Evolutionary conservation across 2,329 filamentous ascomycete species (phyloP), one percentile per base, ranked within the genome.

Genomic region (Exserohilum rostratum): DNA sequence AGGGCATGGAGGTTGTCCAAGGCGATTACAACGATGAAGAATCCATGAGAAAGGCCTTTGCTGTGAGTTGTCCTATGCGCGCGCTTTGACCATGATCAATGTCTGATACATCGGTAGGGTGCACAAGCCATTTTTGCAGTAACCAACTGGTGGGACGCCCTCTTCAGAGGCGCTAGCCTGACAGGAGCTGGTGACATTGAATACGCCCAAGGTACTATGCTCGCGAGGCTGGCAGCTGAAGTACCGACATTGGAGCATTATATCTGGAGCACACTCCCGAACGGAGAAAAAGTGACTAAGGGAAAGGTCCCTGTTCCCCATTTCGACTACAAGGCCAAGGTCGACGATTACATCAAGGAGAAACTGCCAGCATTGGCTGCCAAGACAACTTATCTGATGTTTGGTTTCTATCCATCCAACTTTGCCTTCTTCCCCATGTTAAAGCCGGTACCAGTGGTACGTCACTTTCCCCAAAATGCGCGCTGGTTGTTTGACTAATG

Each of bases 241-340:
- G 74, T 67, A 0, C 6, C 62, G 0, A 72, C 73, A 1, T 70
- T 80, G 2, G 60, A 78, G 53, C 77, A 79, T 53, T 80, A 72
- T 56, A 66, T 80, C 46, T 79, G 77, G 76, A 76, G 72, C 18
- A 79, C 78, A 3, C 65, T 79, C n/a, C 77, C 77, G 1, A 65
- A 71, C 20, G 60, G 65, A 12, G 46, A 46, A 5, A 50, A 54
- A 13, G 60, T 75, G 5, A 69, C 69, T 1, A 35, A 60, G 0
- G 75, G 76, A 2, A 70, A 70, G 48, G 52, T 58, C 15, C 33
- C 58, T 5, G 67, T 79, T 0, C 72, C 76, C 1, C 77, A 80
- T 52, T 77, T 76, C 30, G 75, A 73, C n/a, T 67, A 61, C 54
- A 80, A 80, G 58, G 69, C 69, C 33, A 57, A 59, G 3, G 69